Conservation (phyloP, 1,139 yeast species). For the Suhomyces bolitotheri region DNA sequence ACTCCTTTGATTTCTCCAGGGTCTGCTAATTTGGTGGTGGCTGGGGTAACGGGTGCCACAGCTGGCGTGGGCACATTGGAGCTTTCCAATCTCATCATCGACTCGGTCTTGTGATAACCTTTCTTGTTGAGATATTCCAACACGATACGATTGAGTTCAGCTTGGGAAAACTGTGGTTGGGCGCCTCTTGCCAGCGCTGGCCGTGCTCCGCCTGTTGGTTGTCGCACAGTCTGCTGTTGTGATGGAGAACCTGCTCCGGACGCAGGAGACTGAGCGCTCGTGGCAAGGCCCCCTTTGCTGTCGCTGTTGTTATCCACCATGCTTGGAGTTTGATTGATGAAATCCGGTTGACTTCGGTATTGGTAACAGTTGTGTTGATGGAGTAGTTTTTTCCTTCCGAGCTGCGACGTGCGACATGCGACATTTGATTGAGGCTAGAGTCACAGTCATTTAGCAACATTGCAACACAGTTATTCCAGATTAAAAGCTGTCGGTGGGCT, state of each 20-base stretch:
- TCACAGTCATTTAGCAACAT: no score
- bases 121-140: slow-evolving; percentile 89
- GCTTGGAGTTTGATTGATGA: slow-evolving; percentile 3
- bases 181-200: slow-evolving; percentile 20
- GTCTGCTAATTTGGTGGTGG: slow-evolving; percentile 41
- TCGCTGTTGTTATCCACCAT: slow-evolving; percentile 5
- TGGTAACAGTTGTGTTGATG: slow-evolving; percentile 3
- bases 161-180: slow-evolving; percentile 54
- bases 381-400: slow-evolving; percentile 3
- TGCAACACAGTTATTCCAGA: no score
- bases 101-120: slow-evolving; percentile 93
- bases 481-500: no score
- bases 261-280: slow-evolving; percentile 5
- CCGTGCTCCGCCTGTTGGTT: slow-evolving; percentile 9
- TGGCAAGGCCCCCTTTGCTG: slow-evolving; percentile 3
- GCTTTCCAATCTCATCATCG: slow-evolving; percentile 87
- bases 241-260: slow-evolving; percentile 10
- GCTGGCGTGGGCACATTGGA: slow-evolving; percentile 64
- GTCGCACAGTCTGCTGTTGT: slow-evolving; percentile 11
- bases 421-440: no score
- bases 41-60: slow-evolving; percentile 51
- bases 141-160: slow-evolving; percentile 86
- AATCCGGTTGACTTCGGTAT: background rate
- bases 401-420: slow-evolving; percentile 9
- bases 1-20: slow-evolving; percentile 33